Evolutionary conservation across 2,329 filamentous ascomycete genomes (phyloP), one percentile per base, ranked within the genome.

Genomic region (Alternaria brassicicola): DNA sequence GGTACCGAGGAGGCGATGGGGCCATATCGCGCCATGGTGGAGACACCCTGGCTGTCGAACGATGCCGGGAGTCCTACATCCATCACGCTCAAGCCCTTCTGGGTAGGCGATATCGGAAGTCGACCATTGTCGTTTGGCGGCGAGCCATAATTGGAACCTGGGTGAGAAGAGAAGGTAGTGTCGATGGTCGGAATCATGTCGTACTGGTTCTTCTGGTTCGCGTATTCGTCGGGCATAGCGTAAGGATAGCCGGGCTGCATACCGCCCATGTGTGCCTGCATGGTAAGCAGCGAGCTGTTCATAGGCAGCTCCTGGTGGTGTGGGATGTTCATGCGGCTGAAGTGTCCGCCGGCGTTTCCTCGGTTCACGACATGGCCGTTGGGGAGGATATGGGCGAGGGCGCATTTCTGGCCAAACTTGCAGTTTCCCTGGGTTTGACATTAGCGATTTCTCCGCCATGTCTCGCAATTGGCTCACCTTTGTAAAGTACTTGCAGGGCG

Each of bases 381-480:
- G 68, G 93, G 93, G 47, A 97, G 88, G 72, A 98, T 90, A 79
- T 99, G 95, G 65, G 96, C 92, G 74, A 98, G 92, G 73, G 94
- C 94, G 83, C 95, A 99, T 80, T 98, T 98, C 64, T 92, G 91
- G 62, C 95, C 95, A 77, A 98, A 99, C 79, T 98, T 98, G 88
- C 95, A 99, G 80, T 97, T 97, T 67, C 95, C 95, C 92, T 97
- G 52, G 49, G 12, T 36, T n/a, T 52, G 12, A 1, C 3, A 15
- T 55, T 17, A 55, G 45, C 13, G 0, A 52, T 38, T 19, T 6
- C n/a, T 17, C n/a, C 30, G 19, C 25, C 10, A 23, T 45, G 1
- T 23, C 43, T 35, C 28, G 17, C 13, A 35, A 4, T 13, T n/a
- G 26, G 28, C 68, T 45, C 82, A 96, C 93, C 89, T 98, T 99